Percentiles rank a stretch among this genome's conserved stretches.
Conservation (phyloP, 768 basidiomycete species). For the Dacryopinax primogenitus region DNA sequence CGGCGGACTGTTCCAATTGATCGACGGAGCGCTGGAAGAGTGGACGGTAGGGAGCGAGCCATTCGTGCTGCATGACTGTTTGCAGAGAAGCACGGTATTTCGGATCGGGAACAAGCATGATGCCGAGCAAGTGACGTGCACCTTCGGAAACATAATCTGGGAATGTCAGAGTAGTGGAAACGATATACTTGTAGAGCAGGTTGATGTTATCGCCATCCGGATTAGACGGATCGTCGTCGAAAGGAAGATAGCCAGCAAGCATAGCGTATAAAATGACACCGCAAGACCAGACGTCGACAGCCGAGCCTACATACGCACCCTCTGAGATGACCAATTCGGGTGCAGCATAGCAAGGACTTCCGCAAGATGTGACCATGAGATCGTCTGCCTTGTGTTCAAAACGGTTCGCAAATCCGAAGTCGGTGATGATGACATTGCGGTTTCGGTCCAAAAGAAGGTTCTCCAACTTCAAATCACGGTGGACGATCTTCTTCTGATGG, state of each 20-base stretch:
- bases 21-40: constrained; percentile 59
- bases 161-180: constrained; percentile 91
- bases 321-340: constrained; percentile 97
- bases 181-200: constrained; percentile 94
- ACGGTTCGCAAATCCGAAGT: constrained; percentile 97
- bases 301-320: constrained; percentile 90
- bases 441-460: constrained; percentile 94
- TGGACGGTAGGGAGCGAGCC: constrained; percentile 55
- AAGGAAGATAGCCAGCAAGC: constrained; percentile 95
- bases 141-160: constrained; percentile 84
- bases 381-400: constrained; percentile 89
- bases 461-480: constrained; percentile 97
- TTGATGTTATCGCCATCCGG: constrained; percentile 99
- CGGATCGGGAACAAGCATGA: constrained; percentile 94
- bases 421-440: constrained; percentile 97
- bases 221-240: constrained; percentile 96
- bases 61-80: constrained; percentile 75
- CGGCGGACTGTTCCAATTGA: constrained; percentile 65
- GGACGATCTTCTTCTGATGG: constrained; percentile 97
- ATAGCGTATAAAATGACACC: constrained; percentile 94
- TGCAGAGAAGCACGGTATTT: constrained; percentile 59
- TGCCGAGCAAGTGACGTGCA: constrained; percentile 68
- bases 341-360: constrained; percentile 94
- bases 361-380: constrained; percentile 96
- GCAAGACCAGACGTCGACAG: constrained; percentile 96